Percentiles rank a stretch among this genome's conserved stretches.
These are phyloP conservation scores for Solanum aculeatissimum DNA, from an alignment of 305 asterid species.

Conservation along the genomic window DNA sequence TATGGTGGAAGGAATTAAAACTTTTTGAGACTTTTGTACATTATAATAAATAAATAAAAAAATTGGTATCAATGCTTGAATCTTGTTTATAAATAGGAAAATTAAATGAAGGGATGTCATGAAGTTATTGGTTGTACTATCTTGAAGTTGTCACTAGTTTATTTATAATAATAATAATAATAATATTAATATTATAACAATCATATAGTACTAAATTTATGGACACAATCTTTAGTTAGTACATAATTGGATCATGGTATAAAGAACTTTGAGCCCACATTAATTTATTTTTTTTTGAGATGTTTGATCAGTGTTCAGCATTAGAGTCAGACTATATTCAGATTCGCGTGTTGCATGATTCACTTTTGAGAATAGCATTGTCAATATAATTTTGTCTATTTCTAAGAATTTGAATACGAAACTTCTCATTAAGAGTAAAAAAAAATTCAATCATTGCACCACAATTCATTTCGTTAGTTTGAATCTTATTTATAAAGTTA, in stretches of 20 bases:
- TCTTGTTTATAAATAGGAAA: background rate
- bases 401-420: fast-evolving
- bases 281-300: background rate
- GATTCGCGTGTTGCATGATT: too few relatives aligned
- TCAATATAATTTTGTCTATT: background rate
- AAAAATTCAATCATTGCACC: fast-evolving
- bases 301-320: fast-evolving
- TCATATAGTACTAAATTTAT: background rate
- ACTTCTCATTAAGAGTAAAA: background rate
- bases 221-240: background rate
- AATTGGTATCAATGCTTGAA: background rate
- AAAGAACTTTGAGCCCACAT: background rate
- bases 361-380: fast-evolving
- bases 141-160: background rate
- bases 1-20: background rate
- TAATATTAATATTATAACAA: too few relatives aligned
- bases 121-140: background rate
- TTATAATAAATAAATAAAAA: background rate
- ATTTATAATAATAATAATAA: background rate
- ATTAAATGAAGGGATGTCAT: background rate
- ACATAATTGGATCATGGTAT: slow-evolving; percentile 10
- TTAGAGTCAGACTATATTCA: background rate
- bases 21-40: background rate
- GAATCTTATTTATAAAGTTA: background rate
- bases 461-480: background rate